These are phyloP conservation scores for Colletotrichum sublineola DNA, from an alignment of 2,329 filamentous ascomycete genomes.

Conservation along the genomic window DNA sequence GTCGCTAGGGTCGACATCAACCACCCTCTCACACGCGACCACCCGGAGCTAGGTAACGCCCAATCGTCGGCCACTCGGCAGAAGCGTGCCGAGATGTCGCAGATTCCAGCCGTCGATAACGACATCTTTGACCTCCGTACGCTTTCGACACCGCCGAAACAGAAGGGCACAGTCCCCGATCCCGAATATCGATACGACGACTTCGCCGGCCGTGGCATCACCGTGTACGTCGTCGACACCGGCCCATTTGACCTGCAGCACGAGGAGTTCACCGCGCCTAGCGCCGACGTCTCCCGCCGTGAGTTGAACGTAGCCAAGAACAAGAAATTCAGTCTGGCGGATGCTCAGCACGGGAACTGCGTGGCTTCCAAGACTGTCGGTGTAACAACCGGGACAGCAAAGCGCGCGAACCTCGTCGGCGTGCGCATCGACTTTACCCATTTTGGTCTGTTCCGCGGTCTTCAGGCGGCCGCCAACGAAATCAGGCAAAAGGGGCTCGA, in stretches of 20 bases:
- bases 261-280: background rate
- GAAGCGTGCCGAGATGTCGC: slow-evolving; percentile 11
- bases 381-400: background rate
- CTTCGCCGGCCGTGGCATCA: slow-evolving; percentile 12
- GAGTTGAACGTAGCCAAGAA: slow-evolving; percentile 14
- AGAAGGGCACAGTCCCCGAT: background rate
- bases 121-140: slow-evolving; percentile 13
- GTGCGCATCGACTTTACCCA: slow-evolving; percentile 11
- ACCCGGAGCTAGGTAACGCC: background rate
- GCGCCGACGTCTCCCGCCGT: background rate
- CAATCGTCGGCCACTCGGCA: background rate
- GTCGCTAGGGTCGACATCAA: background rate
- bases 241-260: slow-evolving; percentile 14
- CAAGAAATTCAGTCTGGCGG: background rate
- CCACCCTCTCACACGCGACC: background rate
- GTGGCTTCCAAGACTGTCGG: slow-evolving; percentile 18
- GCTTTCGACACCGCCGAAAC: slow-evolving; percentile 16
- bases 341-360: slow-evolving; percentile 12
- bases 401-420: slow-evolving; percentile 9
- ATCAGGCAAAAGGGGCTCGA: background rate
- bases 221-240: slow-evolving; percentile 15
- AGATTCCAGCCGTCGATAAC: background rate
- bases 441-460: slow-evolving; percentile 8
- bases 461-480: background rate
- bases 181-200: slow-evolving; percentile 21